Evolutionary conservation across 352 stramenopile genomes (phyloP).

Genomic region (Pythium guiyangense): DNA sequence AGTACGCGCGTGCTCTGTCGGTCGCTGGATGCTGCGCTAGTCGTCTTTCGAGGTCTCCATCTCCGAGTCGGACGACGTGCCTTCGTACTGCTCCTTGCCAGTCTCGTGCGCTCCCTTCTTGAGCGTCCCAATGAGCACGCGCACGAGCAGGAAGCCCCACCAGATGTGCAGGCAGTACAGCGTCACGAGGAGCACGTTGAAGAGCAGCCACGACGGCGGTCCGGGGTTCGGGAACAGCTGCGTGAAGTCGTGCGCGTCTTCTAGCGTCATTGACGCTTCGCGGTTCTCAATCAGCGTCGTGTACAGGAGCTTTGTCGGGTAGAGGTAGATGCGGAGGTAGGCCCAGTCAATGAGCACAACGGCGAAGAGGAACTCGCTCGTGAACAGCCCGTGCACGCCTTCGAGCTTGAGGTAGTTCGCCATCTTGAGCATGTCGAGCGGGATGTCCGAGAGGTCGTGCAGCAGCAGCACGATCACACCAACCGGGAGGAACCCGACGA

Average conservation of each 20-base stretch:
- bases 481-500: slow-evolving; percentile 73
- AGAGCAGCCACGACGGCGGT: slow-evolving; percentile 78
- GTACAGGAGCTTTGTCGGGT: slow-evolving; percentile 77
- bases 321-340: slow-evolving; percentile 87
- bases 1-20: no score
- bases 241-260: slow-evolving; percentile 62
- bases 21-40: slow-evolving; percentile 5
- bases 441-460: slow-evolving; percentile 87
- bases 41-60: slow-evolving; percentile 58
- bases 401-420: slow-evolving; percentile 88
- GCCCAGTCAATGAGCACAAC: slow-evolving; percentile 62
- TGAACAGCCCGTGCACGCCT: slow-evolving; percentile 58
- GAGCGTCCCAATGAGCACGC: slow-evolving; percentile 61
- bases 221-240: slow-evolving; percentile 60
- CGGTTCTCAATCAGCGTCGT: slow-evolving; percentile 68
- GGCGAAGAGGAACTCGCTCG: slow-evolving; percentile 72
- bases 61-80: slow-evolving; percentile 75
- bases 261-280: slow-evolving; percentile 69
- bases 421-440: slow-evolving; percentile 88
- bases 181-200: slow-evolving; percentile 71
- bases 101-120: slow-evolving; percentile 72
- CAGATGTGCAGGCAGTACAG: slow-evolving; percentile 83
- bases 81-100: slow-evolving; percentile 85
- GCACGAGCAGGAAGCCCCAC: slow-evolving; percentile 75
- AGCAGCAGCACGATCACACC: slow-evolving; percentile 81